Conservation (phyloP, 1,139 yeast species). For the Candida neerlandica region DNA sequence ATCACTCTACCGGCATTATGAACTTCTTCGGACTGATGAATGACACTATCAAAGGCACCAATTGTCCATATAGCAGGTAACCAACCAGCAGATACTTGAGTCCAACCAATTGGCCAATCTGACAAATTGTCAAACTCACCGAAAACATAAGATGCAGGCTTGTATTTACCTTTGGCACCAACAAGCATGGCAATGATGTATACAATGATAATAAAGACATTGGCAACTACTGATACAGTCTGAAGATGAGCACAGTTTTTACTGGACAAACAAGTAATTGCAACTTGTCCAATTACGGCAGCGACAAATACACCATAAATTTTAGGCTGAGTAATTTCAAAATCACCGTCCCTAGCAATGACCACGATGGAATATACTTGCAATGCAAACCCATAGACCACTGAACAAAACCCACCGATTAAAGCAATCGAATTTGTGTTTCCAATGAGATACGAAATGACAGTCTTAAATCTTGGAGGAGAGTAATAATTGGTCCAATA, state of each 20-base stretch:
- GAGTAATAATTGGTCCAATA: conserved; percentile 52
- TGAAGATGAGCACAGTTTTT: conserved; percentile 59
- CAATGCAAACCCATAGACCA: conserved; percentile 39
- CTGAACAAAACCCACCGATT: conserved; percentile 39
- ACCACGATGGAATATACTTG: conserved; percentile 38
- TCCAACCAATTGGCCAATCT: conserved; percentile 69
- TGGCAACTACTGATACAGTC: conserved; percentile 56
- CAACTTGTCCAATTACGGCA: conserved; percentile 27
- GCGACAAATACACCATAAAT: conserved; percentile 42
- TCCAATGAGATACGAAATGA: conserved; percentile 47
- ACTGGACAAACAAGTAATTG: conserved; percentile 34
- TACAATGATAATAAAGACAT: conserved; percentile 55
- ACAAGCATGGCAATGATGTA: conserved; percentile 68
- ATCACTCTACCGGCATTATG: conserved; percentile 65
- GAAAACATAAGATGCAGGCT: conserved; percentile 51
- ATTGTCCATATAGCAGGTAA: conserved; percentile 70
- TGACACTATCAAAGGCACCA: conserved; percentile 71
- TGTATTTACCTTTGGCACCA: conserved; percentile 36
- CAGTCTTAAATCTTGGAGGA: conserved; percentile 30
- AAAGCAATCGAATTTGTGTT: conserved; percentile 38
- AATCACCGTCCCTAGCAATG: conserved; percentile 33
- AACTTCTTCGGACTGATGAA: conserved; percentile 75
- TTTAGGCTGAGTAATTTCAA: conserved; percentile 31
- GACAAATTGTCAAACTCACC: conserved; percentile 55
- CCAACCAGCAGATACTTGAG: conserved; percentile 55